phyloP scores from a whole-genome alignment of 495 filamentous ascomycete genomes.

The Penicillium parvum region DNA sequence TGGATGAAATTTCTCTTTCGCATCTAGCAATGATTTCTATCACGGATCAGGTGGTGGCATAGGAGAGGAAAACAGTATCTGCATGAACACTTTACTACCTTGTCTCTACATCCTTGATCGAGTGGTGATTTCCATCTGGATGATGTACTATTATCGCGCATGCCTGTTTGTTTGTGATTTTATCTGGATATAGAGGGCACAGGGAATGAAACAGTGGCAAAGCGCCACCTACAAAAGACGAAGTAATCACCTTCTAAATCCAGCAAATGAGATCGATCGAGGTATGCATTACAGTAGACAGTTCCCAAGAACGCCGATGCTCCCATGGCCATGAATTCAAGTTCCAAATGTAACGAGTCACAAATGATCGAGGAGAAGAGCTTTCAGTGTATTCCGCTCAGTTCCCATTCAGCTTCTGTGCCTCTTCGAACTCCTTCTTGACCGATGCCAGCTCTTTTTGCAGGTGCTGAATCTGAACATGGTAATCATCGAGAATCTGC shows the following conservation, averaged over 20 bases:
- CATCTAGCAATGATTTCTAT: conserved; percentile 1
- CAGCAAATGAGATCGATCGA: conserved; percentile 15
- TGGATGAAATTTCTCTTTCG: conserved; percentile 1
- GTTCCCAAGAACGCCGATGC: conserved; percentile 26
- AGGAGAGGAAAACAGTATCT: background rate
- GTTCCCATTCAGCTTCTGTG: conserved; percentile 50
- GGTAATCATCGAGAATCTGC: conserved; percentile 87
- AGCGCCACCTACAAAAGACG: conserved; percentile 3
- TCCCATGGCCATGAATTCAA: conserved; percentile 20
- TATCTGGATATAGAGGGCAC: conserved; percentile 23
- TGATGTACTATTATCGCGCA: conserved; percentile 40
- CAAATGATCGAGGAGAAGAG: background rate
- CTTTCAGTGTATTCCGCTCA: background rate
- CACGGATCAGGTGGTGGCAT: background rate
- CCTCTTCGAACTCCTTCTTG: conserved; percentile 73
- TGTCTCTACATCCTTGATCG: background rate
- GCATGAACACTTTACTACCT: background rate
- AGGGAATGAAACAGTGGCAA: conserved; percentile 15
- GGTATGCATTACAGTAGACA: conserved; percentile 24
- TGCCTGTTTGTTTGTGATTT: conserved; percentile 19
- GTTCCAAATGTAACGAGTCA: conserved; percentile 5
- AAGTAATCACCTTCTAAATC: no score
- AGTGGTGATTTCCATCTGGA: conserved; percentile 1
- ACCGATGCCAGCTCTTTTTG: conserved; percentile 76
- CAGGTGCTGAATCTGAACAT: conserved; percentile 79